Evolutionary conservation across 352 stramenopile species (phyloP), one percentile per base, ranked within the genome.

Genomic region (Pythium monospermum): DNA sequence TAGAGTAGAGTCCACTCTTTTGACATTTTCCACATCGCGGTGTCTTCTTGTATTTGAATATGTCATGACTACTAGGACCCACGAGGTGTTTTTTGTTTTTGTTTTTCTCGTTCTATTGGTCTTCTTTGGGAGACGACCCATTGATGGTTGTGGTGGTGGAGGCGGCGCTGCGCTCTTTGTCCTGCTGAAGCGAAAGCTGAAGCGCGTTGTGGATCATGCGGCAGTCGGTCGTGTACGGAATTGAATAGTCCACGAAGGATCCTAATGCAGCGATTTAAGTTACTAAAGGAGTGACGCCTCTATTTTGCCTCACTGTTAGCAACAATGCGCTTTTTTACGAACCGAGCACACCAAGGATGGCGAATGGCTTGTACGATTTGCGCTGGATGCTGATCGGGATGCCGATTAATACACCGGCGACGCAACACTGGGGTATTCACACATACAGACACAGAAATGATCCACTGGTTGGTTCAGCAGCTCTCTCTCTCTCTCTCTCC

Each of bases 181-280:
- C 73, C 36, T 90, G 61, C 55, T 87, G 74, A 36, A 90, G 40
- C 27, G 79, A 74, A 28, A 90, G 58, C 42, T 86, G 72, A 65
- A 90, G 69, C 30, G 79, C 71, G 48, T 90, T 90, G 57, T 86
- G 76, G 56, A 90, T 90, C 53, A 83, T 72, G 2, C 79, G 69
- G 57, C 79, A 90, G 68, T 90, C 79, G 37, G 72, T 74, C 21
- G 79, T 90, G 68, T 92, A 92, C 44, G 81, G 81, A 36, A 87
- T 70, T 53, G 81, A 90, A 59, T 92, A 92, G 61, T 92, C 81
- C 39, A 92, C 71, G 36, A 92, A 92, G 18, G 81, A 92, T 12
- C 81, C 81, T 91, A 41, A 31, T 46, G 18, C 10, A 41, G 31
- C 23, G 59, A 25, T 1, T 18, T 18, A 10, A 27, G 10, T 6